These are phyloP conservation scores for Monilinia fructicola DNA, from an alignment of 2,329 filamentous ascomycete species.

Conservation along the genomic window DNA sequence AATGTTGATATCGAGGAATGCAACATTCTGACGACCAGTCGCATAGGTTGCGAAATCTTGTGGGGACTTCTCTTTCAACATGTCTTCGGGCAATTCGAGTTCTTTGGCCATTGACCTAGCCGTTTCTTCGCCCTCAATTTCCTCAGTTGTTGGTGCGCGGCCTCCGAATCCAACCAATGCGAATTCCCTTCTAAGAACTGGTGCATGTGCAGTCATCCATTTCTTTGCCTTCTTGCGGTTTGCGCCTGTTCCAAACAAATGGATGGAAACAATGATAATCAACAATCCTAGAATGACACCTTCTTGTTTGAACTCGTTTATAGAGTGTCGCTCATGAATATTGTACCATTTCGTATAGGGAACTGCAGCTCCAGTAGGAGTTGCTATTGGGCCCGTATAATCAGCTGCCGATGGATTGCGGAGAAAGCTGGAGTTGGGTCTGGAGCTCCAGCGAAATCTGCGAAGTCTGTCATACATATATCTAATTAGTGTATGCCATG, in stretches of 20 bases:
- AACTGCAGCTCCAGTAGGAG: constrained; percentile 49
- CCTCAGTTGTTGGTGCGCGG: constrained; percentile 47
- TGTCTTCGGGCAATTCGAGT: constrained; percentile 49
- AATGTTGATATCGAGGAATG: constrained; percentile 75
- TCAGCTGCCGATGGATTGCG: constrained; percentile 46
- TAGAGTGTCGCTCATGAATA: constrained; percentile 83
- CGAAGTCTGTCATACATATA: constrained; percentile 71
- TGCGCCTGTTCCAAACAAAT: constrained; percentile 74
- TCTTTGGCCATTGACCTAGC: constrained; percentile 43
- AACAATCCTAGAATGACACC: constrained; percentile 77
- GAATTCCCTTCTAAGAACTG: constrained; percentile 76
- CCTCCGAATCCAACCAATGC: constrained; percentile 78
- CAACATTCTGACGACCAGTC: constrained; percentile 87
- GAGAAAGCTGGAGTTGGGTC: constrained; percentile 58
- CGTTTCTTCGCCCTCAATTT: constrained; percentile 46
- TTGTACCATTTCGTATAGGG: constrained; percentile 97
- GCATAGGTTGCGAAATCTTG: constrained; percentile 87
- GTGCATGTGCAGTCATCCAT: constrained; percentile 76
- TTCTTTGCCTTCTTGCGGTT: constrained; percentile 78
- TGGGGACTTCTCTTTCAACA: constrained; percentile 83
- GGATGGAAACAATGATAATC: constrained; percentile 70
- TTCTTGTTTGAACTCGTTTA: constrained; percentile 84
- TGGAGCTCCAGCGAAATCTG: constrained; percentile 82
- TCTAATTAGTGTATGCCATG: constrained; percentile 24
- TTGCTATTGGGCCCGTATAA: constrained; percentile 48